Conservation (phyloP, 306 rosid genomes). For the Medicago truncatula region MtrunA17r5.0-ANR NC_053042.1:42915501-42916000, state of each 20-base stretch:
- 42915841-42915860: slow-evolving; percentile 9
- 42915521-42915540: slow-evolving; percentile 59
- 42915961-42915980: slow-evolving; percentile 43
- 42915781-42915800: slow-evolving; percentile 52
- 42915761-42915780: slow-evolving; percentile 67
- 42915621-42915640: slow-evolving; percentile 87
- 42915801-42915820: slow-evolving; percentile 49
- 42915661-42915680: slow-evolving; percentile 85
- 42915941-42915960: not conserved
- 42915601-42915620: slow-evolving; percentile 73
- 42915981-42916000: slow-evolving; percentile 53
- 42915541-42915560: slow-evolving; percentile 46
- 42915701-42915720: slow-evolving; percentile 72
- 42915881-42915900: not conserved
- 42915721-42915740: slow-evolving; percentile 44
- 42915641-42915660: slow-evolving; percentile 83
- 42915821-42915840: slow-evolving; percentile 1
- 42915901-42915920: not conserved
- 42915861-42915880: not conserved
- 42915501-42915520: slow-evolving; percentile 39
- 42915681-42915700: slow-evolving; percentile 85
- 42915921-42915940: slow-evolving; percentile 12
- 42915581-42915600: slow-evolving; percentile 92
- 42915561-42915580: slow-evolving; percentile 63
- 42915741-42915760: slow-evolving; percentile 37